Evolutionary conservation across 352 stramenopile genomes (phyloP).

Genomic region (Phytophthora meadii): DNA sequence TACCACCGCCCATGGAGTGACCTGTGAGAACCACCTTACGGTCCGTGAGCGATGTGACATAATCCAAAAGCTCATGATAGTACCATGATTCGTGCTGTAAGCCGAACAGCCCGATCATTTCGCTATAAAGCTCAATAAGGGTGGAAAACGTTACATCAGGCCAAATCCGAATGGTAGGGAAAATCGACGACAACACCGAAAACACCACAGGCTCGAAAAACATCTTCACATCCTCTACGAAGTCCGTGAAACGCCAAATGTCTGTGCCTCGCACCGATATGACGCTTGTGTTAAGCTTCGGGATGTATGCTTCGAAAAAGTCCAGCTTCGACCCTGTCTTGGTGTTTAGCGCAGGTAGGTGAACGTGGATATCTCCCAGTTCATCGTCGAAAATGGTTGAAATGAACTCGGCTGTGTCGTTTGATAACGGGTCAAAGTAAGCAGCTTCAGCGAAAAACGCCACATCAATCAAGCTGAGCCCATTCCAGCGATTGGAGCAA

Average conservation of each 20-base stretch:
- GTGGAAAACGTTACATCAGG: slow-evolving; percentile 89
- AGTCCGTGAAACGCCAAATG: slow-evolving; percentile 90
- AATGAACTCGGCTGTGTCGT: slow-evolving; percentile 73
- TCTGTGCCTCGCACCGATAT: slow-evolving; percentile 90
- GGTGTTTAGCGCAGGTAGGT: slow-evolving; percentile 75
- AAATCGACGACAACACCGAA: slow-evolving; percentile 87
- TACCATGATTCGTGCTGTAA: slow-evolving; percentile 90
- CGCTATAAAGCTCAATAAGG: slow-evolving; percentile 87
- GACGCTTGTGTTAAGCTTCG: slow-evolving; percentile 82
- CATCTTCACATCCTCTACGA: slow-evolving; percentile 93
- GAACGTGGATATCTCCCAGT: slow-evolving; percentile 56
- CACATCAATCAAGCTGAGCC: slow-evolving; percentile 81
- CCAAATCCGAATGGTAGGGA: slow-evolving; percentile 93
- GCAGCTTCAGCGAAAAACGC: slow-evolving; percentile 86
- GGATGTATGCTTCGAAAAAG: slow-evolving; percentile 85
- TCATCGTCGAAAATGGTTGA: slow-evolving; percentile 65
- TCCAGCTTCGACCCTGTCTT: slow-evolving; percentile 87
- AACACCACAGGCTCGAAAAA: slow-evolving; percentile 92
- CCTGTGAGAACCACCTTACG: slow-evolving; percentile 87
- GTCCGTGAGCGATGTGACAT: slow-evolving; percentile 79
- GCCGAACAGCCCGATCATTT: slow-evolving; percentile 88
- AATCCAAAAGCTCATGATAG: slow-evolving; percentile 87
- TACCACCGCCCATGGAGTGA: slow-evolving; percentile 89
- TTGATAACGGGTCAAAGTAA: slow-evolving; percentile 90
- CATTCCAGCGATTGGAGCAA: slow-evolving; percentile 79